These are phyloP conservation scores for Inonotus hispidus DNA, from an alignment of 1,284 basidiomycete genomes.

Conservation along the genomic window DNA sequence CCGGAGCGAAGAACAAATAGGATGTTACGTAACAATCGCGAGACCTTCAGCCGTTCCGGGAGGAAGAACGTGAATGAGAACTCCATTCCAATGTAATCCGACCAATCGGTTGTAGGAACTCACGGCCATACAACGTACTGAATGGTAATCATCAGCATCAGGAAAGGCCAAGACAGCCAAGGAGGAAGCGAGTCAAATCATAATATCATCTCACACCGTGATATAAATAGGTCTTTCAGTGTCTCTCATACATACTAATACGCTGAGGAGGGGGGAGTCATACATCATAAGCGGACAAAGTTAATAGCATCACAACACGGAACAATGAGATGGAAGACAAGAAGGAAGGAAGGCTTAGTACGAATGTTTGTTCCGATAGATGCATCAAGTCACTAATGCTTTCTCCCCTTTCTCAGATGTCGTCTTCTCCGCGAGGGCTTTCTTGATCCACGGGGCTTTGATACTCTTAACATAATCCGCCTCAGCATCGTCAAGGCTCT, in stretches of 20 bases:
- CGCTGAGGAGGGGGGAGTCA: too few relatives aligned
- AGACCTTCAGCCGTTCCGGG: too few relatives aligned
- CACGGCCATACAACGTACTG: too few relatives aligned
- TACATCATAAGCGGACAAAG: constrained; percentile 32
- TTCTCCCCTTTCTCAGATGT: not conserved
- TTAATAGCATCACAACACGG: not conserved
- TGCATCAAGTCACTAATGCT: not conserved
- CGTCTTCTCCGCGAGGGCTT: not conserved
- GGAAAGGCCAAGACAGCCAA: not conserved
- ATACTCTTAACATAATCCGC: not conserved
- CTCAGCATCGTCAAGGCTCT: constrained; percentile 13
- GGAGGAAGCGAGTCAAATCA: too few relatives aligned
- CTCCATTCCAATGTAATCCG: not conserved
- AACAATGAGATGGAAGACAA: too few relatives aligned
- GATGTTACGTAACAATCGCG: not conserved
- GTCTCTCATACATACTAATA: too few relatives aligned
- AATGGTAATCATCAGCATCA: too few relatives aligned
- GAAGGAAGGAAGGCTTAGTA: too few relatives aligned
- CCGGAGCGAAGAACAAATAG: not conserved
- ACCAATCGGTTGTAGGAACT: too few relatives aligned
- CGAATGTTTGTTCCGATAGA: not conserved
- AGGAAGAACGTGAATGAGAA: too few relatives aligned
- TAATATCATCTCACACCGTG: too few relatives aligned
- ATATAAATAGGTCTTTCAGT: too few relatives aligned
- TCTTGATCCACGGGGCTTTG: not conserved